Conservation (phyloP, 768 basidiomycete species). For the Tremella fuciformis region DNA sequence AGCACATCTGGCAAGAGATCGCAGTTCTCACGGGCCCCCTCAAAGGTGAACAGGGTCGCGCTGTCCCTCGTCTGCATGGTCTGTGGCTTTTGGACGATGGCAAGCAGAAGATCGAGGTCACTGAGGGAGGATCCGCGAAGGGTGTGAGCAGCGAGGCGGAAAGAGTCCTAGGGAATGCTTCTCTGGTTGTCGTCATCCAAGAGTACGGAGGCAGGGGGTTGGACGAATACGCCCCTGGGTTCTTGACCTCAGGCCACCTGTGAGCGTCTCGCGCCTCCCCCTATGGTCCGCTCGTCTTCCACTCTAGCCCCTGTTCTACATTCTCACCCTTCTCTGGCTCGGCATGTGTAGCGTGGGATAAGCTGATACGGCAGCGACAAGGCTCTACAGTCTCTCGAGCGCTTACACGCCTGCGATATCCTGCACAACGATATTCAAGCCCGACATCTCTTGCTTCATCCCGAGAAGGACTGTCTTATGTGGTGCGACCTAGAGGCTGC, state of each 20-base stretch:
- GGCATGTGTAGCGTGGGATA: background rate
- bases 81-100: background rate
- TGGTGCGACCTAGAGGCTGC: background rate
- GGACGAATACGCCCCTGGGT: background rate
- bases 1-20: background rate
- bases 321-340: background rate
- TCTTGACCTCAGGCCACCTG: background rate
- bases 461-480: background rate
- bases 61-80: background rate
- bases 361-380: background rate
- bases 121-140: background rate
- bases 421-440: background rate
- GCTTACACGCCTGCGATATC: background rate
- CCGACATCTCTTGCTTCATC: background rate
- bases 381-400: background rate
- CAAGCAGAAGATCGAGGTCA: background rate
- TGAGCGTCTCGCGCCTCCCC: background rate
- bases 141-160: background rate
- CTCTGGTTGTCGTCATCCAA: background rate
- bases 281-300: background rate
- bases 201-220: background rate
- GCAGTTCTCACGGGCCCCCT: background rate
- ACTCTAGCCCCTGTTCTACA: background rate
- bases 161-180: background rate
- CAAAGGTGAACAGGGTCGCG: background rate